Conservation (phyloP, 139 green algal genomes). For the Axilococcus clingmanii region DNA sequence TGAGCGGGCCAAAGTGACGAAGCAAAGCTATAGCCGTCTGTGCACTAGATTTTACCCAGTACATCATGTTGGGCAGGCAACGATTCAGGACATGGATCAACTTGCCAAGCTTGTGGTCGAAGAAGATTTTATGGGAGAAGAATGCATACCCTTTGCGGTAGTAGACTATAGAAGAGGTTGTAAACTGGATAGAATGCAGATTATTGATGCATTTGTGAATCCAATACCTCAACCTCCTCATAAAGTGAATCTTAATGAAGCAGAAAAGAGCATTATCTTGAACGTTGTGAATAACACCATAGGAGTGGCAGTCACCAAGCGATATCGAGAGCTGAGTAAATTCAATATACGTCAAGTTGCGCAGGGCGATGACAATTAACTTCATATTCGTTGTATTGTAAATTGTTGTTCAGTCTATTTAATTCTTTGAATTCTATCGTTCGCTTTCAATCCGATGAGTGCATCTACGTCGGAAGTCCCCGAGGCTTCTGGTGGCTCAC, state of each 20-base stretch:
- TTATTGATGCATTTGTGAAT: slow-evolving; percentile 39
- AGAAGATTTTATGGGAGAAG: slow-evolving; percentile 16
- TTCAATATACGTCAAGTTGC: slow-evolving; percentile 10
- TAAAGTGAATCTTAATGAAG: slow-evolving; percentile 36
- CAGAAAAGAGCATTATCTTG: slow-evolving; percentile 36
- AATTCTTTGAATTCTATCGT: no score
- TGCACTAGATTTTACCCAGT: slow-evolving; percentile 39
- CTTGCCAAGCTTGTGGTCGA: slow-evolving; percentile 12
- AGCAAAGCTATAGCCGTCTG: slow-evolving; percentile 21
- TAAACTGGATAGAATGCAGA: slow-evolving; percentile 31
- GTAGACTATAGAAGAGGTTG: slow-evolving; percentile 30
- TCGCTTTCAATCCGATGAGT: no score
- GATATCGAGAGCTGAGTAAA: slow-evolving; percentile 23
- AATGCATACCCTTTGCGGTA: slow-evolving; percentile 32
- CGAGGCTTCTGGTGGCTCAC: slow-evolving; percentile 6
- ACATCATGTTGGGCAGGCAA: slow-evolving; percentile 25
- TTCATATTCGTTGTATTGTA: no score
- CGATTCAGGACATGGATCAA: slow-evolving; percentile 29
- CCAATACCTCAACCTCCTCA: slow-evolving; percentile 24
- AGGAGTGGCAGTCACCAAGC: slow-evolving; percentile 31
- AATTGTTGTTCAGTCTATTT: no score
- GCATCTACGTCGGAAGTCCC: slow-evolving; percentile 12
- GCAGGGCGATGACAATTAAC: no score
- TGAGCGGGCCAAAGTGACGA: slow-evolving; percentile 2
- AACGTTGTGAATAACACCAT: slow-evolving; percentile 29